Conservation (phyloP, 1,139 yeast genomes). For the Sugiyamaella novakii region DNA sequence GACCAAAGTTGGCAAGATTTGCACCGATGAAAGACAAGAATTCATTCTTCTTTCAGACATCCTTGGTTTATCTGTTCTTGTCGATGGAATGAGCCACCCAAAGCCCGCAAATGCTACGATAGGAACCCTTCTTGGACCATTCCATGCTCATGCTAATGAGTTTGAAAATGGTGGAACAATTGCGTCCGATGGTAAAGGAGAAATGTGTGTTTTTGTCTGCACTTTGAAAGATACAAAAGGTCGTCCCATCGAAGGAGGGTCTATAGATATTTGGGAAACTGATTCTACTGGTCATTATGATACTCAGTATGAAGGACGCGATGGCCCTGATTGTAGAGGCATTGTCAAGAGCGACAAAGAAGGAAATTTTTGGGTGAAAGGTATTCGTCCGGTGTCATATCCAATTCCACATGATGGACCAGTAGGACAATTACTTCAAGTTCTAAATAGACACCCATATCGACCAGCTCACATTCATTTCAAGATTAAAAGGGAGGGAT, state of each 20-base stretch:
- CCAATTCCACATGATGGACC: conserved; percentile 50
- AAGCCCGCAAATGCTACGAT: conserved; percentile 42
- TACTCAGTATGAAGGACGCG: conserved; percentile 44
- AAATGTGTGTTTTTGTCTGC: conserved; percentile 36
- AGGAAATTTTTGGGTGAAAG: conserved; percentile 41
- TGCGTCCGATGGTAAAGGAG: conserved; percentile 42
- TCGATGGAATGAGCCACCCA: conserved; percentile 43
- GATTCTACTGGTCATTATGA: conserved; percentile 44
- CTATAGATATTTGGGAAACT: conserved; percentile 31
- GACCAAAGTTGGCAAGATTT: conserved; percentile 41
- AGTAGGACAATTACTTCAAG: conserved; percentile 42
- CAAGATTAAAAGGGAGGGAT: conserved; percentile 40
- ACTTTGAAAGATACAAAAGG: conserved; percentile 40
- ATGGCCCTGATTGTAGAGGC: conserved; percentile 43
- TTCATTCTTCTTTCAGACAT: conserved; percentile 42
- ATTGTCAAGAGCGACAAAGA: conserved; percentile 39
- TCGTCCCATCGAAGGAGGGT: conserved; percentile 31
- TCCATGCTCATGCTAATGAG: conserved; percentile 43
- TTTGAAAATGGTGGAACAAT: conserved; percentile 40
- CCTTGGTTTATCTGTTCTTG: conserved; percentile 43
- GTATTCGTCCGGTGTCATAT: conserved; percentile 45
- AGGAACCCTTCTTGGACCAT: conserved; percentile 45
- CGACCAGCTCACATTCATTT: conserved; percentile 48
- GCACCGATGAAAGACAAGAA: conserved; percentile 43
- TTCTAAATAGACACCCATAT: conserved; percentile 45